Conservation (phyloP, 106 monocot genomes). For the Posidonia australis region DNA sequence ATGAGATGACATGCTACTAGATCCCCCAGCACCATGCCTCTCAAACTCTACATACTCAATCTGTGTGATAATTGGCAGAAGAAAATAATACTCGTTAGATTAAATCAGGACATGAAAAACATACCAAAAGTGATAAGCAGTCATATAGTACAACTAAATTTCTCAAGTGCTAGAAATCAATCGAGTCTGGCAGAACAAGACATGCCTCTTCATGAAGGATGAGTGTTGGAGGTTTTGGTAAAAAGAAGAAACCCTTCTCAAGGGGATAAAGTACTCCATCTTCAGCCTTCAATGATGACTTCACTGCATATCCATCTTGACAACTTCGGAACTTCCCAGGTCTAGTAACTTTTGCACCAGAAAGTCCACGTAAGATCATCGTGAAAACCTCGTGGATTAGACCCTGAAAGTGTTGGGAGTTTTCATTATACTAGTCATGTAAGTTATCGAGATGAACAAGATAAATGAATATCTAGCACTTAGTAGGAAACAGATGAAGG, state of each 20-base stretch:
- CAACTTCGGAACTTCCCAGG: conserved; percentile 88
- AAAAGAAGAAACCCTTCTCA: conserved; percentile 97
- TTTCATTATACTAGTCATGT: neutral
- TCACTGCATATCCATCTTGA: conserved; percentile 98
- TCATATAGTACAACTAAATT: neutral
- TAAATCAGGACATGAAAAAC: neutral
- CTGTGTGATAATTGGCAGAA: conserved; percentile 23
- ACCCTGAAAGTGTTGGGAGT: conserved; percentile 32
- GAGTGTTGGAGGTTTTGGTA: conserved; percentile 97
- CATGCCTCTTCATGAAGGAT: conserved; percentile 97
- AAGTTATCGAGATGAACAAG: neutral
- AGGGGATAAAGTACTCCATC: conserved; percentile 96
- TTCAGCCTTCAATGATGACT: conserved; percentile 98
- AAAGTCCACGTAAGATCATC: conserved; percentile 64
- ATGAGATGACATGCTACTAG: conserved; percentile 93
- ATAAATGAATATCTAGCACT: neutral
- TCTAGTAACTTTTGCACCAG: conserved; percentile 91
- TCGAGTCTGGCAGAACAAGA: neutral
- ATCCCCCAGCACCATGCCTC: conserved; percentile 94
- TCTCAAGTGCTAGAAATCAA: neutral
- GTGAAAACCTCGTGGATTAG: conserved; percentile 93
- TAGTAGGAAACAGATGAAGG: neutral
- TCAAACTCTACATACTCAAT: conserved; percentile 95
- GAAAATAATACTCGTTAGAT: neutral
- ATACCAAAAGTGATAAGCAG: neutral